Percentiles rank a stretch among this genome's conserved stretches.
phyloP scores from a whole-genome alignment of 176 grass and related monocot species.

The barley (Hordeum vulgare) region MorexV3_pseudomolecules_assembly NC_058518.1:448822501-448823000 shows the following conservation, averaged over 20 bases:
- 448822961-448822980: conserved; percentile 23
- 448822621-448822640: conserved; percentile 2
- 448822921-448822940: neutral
- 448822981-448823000: conserved; percentile 40
- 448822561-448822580: neutral
- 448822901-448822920: conserved; percentile 20
- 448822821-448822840: neutral
- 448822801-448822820: conserved; percentile 24
- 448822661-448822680: neutral
- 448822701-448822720: conserved; percentile 1
- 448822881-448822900: conserved; percentile 29
- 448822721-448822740: conserved; percentile 5
- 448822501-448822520: neutral
- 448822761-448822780: neutral
- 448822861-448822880: conserved; percentile 36
- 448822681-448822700: neutral
- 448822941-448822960: conserved; percentile 32
- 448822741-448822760: neutral
- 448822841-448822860: conserved; percentile 15
- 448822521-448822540: neutral
- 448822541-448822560: neutral
- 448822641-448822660: neutral
- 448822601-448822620: conserved; percentile 21
- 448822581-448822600: conserved; percentile 10
- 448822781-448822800: conserved; percentile 25